phyloP scores from a whole-genome alignment of 2,329 filamentous ascomycete species.

The Teratosphaeriaceae sp. region DNA sequence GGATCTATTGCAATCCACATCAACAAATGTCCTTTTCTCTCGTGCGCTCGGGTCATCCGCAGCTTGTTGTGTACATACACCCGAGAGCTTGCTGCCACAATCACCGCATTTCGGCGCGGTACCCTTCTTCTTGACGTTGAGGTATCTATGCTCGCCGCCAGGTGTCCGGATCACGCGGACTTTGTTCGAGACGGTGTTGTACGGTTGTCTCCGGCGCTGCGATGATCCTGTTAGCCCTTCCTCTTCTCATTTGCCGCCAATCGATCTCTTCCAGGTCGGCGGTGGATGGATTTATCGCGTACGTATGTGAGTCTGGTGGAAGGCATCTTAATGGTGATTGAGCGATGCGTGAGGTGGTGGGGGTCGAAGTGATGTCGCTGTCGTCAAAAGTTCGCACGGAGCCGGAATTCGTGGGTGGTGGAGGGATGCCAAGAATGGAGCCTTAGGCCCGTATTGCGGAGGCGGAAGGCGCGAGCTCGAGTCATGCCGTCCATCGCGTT shows the following conservation, averaged over 20 bases:
- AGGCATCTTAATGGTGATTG: slow-evolving; percentile 44
- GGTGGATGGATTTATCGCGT: slow-evolving; percentile 27
- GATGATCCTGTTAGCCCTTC: slow-evolving; percentile 27
- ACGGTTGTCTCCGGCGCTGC: slow-evolving; percentile 55
- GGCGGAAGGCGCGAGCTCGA: background rate
- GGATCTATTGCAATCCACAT: slow-evolving; percentile 53
- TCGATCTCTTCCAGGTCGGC: background rate
- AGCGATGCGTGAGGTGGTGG: slow-evolving; percentile 17
- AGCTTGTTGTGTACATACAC: slow-evolving; percentile 86
- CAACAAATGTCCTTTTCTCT: slow-evolving; percentile 12
- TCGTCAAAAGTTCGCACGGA: too few relatives aligned
- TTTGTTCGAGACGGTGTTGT: slow-evolving; percentile 98
- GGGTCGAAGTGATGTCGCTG: slow-evolving; percentile 9
- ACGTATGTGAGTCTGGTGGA: slow-evolving; percentile 52
- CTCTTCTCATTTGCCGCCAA: too few relatives aligned
- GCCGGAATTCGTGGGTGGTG: too few relatives aligned
- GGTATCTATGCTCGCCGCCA: slow-evolving; percentile 88
- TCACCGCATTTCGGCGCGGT: slow-evolving; percentile 99
- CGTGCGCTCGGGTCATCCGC: too few relatives aligned
- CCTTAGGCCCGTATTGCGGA: background rate
- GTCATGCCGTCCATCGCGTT: background rate
- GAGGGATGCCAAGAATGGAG: too few relatives aligned
- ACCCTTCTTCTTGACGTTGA: slow-evolving; percentile 99
- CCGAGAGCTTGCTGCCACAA: slow-evolving; percentile 94
- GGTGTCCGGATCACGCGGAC: slow-evolving; percentile 94